A percentile compares a stretch with the other conserved stretches of the same genome.
Conservation (phyloP, 148 eudicot genomes). For the Silene conica region DNA sequence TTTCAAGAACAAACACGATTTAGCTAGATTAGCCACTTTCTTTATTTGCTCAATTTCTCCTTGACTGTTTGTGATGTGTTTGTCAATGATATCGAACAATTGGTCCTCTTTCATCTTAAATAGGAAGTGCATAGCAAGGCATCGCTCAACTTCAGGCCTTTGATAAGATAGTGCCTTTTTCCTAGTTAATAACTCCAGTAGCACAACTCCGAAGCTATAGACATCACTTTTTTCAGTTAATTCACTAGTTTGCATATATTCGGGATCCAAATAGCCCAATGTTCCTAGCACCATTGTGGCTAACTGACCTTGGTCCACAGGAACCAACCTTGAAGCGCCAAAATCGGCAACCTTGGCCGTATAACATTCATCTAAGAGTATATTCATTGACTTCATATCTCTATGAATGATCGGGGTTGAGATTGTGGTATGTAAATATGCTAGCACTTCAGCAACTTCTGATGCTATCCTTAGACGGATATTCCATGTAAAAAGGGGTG, state of each 20-base stretch:
- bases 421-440: slow-evolving; percentile 26
- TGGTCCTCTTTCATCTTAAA: slow-evolving; percentile 17
- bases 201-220: slow-evolving; percentile 29
- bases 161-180: background rate
- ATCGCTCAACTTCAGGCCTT: slow-evolving; percentile 13
- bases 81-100: slow-evolving; percentile 16
- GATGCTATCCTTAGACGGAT: slow-evolving; percentile 21
- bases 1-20: slow-evolving; percentile 12
- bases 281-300: slow-evolving; percentile 23
- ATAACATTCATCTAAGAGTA: slow-evolving; percentile 17
- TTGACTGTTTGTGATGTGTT: background rate
- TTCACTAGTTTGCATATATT: slow-evolving; percentile 22
- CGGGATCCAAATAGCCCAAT: slow-evolving; percentile 25
- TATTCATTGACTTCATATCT: slow-evolving; percentile 25
- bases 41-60: background rate
- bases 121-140: slow-evolving; percentile 13
- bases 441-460: slow-evolving; percentile 22
- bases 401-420: slow-evolving; percentile 25
- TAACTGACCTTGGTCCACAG: slow-evolving; percentile 6
- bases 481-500: background rate
- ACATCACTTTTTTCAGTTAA: slow-evolving; percentile 26
- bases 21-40: slow-evolving; percentile 20
- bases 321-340: slow-evolving; percentile 26
- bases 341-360: slow-evolving; percentile 28
- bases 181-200: slow-evolving; percentile 20